Conservation (phyloP, 768 basidiomycete genomes). For the Podaxis sp. region DNA sequence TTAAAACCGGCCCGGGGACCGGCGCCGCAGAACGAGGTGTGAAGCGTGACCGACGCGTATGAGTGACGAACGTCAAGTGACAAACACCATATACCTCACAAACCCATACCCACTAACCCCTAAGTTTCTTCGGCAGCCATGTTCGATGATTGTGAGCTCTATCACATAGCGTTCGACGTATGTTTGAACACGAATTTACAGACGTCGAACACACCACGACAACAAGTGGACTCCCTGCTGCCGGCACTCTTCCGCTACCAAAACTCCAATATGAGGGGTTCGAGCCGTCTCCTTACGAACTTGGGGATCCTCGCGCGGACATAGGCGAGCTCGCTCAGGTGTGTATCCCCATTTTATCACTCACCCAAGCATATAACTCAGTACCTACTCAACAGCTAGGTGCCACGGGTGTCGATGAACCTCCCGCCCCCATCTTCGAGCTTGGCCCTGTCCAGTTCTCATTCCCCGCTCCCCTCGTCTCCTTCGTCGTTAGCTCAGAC, state of each 20-base stretch:
- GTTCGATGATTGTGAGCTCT: slow-evolving; percentile 67
- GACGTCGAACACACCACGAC: slow-evolving; percentile 85
- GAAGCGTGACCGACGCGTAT: slow-evolving; percentile 12
- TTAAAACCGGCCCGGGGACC: slow-evolving; percentile 2
- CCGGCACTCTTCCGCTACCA: slow-evolving; percentile 42
- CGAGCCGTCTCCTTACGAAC: slow-evolving; percentile 66
- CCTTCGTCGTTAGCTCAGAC: slow-evolving; percentile 84
- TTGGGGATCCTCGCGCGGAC: slow-evolving; percentile 48
- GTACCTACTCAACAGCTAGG: slow-evolving; percentile 19
- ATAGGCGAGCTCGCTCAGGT: slow-evolving; percentile 36
- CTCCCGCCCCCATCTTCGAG: slow-evolving; percentile 69
- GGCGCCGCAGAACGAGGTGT: not conserved
- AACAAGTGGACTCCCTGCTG: slow-evolving; percentile 38
- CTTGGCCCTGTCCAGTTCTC: slow-evolving; percentile 88
- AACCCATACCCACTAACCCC: not conserved
- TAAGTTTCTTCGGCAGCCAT: slow-evolving; percentile 33
- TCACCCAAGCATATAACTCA: not conserved
- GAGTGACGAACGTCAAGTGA: not conserved
- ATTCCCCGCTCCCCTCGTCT: slow-evolving; percentile 80
- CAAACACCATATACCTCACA: not conserved
- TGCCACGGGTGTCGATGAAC: slow-evolving; percentile 38
- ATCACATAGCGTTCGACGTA: slow-evolving; percentile 11
- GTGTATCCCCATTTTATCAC: slow-evolving; percentile 13
- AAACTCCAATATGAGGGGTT: slow-evolving; percentile 85
- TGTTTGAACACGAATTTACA: slow-evolving; percentile 29